Conservation (phyloP, 495 filamentous ascomycete genomes). For the Talaromyces nanjingensis region DNA sequence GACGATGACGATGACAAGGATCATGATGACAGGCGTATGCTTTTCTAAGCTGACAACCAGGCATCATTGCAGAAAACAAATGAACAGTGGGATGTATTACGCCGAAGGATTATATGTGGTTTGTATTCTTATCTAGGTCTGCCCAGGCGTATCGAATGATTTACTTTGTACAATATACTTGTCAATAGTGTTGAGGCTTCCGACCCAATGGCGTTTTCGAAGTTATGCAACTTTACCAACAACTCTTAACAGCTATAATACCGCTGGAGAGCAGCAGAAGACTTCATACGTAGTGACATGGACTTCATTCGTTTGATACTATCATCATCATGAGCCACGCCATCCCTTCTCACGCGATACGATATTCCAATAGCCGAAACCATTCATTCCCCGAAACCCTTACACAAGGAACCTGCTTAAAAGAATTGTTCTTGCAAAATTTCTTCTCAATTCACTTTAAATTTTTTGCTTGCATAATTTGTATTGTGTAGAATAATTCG, state of each 20-base stretch:
- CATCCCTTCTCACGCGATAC: not conserved
- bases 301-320: not conserved
- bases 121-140: not conserved
- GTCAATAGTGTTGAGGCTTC: not conserved
- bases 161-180: not conserved
- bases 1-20: constrained; percentile 17
- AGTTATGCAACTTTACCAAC: too few relatives aligned
- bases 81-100: not conserved
- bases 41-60: constrained; percentile 16
- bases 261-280: too few relatives aligned
- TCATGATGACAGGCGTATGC: constrained; percentile 25
- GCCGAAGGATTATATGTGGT: not conserved
- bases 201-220: not conserved
- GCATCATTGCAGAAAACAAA: not conserved
- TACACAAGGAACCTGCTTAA: not conserved
- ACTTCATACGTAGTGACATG: not conserved
- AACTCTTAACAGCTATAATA: too few relatives aligned
- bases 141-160: not conserved
- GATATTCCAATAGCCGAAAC: not conserved
- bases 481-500: constrained; percentile 1
- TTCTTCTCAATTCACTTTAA: not conserved
- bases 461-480: constrained; percentile 2
- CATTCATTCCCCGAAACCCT: not conserved
- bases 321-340: constrained; percentile 6
- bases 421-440: not conserved